These are phyloP conservation scores for Medicago arabica DNA, from an alignment of 306 rosid species.

Conservation along the genomic window DNA sequence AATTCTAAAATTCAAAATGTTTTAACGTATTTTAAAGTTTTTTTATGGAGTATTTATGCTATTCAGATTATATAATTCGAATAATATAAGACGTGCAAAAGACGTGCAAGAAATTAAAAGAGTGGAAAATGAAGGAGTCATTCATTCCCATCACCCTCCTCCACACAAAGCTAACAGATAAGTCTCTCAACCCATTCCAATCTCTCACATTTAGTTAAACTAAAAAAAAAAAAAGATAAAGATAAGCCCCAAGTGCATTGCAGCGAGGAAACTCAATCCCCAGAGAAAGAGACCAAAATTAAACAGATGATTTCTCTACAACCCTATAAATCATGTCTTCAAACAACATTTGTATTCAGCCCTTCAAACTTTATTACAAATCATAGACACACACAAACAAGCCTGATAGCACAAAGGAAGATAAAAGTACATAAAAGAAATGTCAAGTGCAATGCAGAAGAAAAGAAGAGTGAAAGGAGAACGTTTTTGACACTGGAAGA, in stretches of 20 bases:
- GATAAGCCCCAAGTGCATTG: conserved; percentile 34
- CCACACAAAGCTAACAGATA: conserved; percentile 40
- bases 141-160: conserved; percentile 5
- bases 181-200: background rate
- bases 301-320: conserved; percentile 53
- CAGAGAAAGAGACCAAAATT: background rate
- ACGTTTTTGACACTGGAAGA: conserved; percentile 78
- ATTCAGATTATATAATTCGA: no score
- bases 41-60: no score
- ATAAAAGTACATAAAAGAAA: conserved; percentile 4
- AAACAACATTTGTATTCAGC: conserved; percentile 42
- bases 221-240: background rate
- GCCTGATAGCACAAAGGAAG: conserved; percentile 25
- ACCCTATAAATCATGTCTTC: conserved; percentile 43
- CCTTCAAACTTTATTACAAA: conserved; percentile 43
- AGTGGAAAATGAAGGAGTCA: no score
- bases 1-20: no score
- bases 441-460: conserved; percentile 49
- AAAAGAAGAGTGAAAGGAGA: conserved; percentile 47
- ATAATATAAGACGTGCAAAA: no score
- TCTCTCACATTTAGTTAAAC: background rate
- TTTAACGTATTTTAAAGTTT: no score
- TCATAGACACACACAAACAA: conserved; percentile 6
- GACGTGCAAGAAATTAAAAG: no score
- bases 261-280: background rate